Evolutionary conservation across 2,329 filamentous ascomycete species (phyloP), one percentile per base, ranked within the genome.

Genomic region (Venturia asperata): DNA sequence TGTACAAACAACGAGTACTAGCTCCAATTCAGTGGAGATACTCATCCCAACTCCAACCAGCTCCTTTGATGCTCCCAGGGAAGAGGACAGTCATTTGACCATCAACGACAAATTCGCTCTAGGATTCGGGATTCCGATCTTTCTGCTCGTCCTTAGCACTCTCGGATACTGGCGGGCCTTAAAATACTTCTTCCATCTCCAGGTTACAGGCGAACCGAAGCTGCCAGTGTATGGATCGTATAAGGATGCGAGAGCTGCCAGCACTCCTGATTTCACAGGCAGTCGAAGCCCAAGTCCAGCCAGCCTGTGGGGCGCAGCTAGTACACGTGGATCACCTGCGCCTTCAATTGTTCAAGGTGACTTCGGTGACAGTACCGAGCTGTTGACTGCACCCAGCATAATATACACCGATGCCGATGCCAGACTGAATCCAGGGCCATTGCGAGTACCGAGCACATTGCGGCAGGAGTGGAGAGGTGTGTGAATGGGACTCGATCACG

Each of bases 291-390:
- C 37, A 19, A 27, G 49, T 5, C 34, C 63, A 34, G 30, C 30
- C n/a, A 64, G 63, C 43, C 30, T 64, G 27, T 64, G 63, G 63
- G 63, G 63, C 19, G 63, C 63, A 27, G n/a, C 30, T 21, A 64
- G 63, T 30, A 21, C 42, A 13, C 37, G 42, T 34, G 61, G 61
- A 63, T 43, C 58, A 41, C 30, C 43, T 15, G 19, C 37, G 10
- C 58, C 58, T 5, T 19, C 10, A 6, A 7, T 13, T 11, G 27
- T 37, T 6, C 52, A 56, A 7, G 10, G 15, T 7, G 27, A 7
- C 13, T 56, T 56, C 30, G 43, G 30, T 15, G 37, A 27, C 37
- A 45, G 41, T 24, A 43, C 58, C 19, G 58, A 61, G 37, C n/a
- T 61, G 21, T 61, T 42, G n/a, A 61, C 58, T 30, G 19, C 37